Conservation (phyloP, 108 stramenopile genomes). For the Cyclotella baltica region DNA sequence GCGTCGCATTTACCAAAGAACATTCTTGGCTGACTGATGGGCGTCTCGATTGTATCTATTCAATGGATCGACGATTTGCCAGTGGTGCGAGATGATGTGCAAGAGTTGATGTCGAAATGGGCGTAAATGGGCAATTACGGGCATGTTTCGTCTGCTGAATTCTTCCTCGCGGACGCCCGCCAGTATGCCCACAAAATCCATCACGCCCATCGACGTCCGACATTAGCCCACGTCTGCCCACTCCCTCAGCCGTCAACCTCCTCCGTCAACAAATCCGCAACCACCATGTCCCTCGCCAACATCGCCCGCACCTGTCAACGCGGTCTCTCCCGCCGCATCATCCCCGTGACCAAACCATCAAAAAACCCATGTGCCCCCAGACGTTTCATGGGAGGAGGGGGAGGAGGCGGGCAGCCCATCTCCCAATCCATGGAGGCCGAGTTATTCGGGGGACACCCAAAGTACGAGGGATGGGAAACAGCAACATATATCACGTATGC, state of each 20-base stretch:
- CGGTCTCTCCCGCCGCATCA: neutral
- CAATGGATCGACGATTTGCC: neutral
- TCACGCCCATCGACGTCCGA: no score
- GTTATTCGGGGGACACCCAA: conserved; percentile 60
- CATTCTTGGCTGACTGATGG: neutral
- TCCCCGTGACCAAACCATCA: neutral
- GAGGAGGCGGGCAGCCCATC: conserved; percentile 52
- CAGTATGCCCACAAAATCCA: no score
- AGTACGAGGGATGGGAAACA: conserved; percentile 70
- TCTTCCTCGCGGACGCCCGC: no score
- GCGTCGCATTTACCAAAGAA: conserved; percentile 11
- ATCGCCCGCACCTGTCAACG: conserved; percentile 18
- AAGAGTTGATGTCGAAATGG: no score
- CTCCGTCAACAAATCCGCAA: neutral
- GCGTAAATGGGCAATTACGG: no score
- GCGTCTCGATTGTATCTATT: no score
- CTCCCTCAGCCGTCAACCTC: no score
- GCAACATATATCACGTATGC: conserved; percentile 57
- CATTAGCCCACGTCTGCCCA: no score
- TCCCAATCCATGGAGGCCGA: conserved; percentile 66
- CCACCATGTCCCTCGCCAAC: conserved; percentile 17
- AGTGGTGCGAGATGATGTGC: neutral
- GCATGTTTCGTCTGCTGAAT: no score
- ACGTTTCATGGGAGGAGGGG: conserved; percentile 50
- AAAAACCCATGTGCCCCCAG: conserved; percentile 2